Conservation (phyloP, 495 filamentous ascomycete genomes). For the Lichenothelia convexa region DNA sequence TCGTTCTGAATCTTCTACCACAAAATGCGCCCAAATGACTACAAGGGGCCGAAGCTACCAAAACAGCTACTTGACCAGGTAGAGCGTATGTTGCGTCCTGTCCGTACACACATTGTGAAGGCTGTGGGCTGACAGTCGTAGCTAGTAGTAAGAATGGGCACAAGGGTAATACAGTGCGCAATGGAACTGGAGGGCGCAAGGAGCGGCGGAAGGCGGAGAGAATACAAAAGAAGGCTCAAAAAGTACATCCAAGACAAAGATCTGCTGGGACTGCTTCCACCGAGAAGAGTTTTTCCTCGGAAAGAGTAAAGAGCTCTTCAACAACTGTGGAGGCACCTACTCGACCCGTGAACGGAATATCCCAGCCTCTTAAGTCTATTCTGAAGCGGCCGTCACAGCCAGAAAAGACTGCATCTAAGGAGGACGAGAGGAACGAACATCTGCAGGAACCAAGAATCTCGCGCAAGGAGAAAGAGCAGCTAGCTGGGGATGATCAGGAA, state of each 20-base stretch:
- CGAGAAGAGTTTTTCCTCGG: conserved; percentile 11
- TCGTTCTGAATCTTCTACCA: conserved; percentile 12
- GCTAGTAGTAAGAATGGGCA: too few relatives aligned
- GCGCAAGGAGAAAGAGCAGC: conserved; percentile 39
- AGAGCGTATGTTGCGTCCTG: conserved; percentile 28
- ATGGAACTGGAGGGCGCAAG: conserved; percentile 32
- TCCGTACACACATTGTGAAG: too few relatives aligned
- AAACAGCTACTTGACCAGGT: conserved; percentile 39
- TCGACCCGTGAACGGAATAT: neutral
- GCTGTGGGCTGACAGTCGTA: too few relatives aligned
- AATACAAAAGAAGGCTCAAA: conserved; percentile 32
- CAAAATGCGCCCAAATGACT: conserved; percentile 23
- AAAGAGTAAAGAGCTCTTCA: conserved; percentile 15
- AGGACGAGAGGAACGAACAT: conserved; percentile 7
- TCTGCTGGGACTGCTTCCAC: too few relatives aligned
- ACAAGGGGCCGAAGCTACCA: conserved; percentile 47
- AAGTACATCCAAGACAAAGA: conserved; percentile 4
- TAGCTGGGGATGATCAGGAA: conserved; percentile 64
- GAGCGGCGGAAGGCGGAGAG: conserved; percentile 41
- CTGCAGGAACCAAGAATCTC: conserved; percentile 28
- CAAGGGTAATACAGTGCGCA: conserved; percentile 12
- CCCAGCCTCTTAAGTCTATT: conserved; percentile 24
- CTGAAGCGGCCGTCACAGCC: conserved; percentile 21
- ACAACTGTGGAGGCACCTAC: too few relatives aligned
- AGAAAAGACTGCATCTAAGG: neutral